Evolutionary conservation across 2,329 filamentous ascomycete species (phyloP), one percentile per base, ranked within the genome.

Genomic region (Penicillium thymicola): DNA sequence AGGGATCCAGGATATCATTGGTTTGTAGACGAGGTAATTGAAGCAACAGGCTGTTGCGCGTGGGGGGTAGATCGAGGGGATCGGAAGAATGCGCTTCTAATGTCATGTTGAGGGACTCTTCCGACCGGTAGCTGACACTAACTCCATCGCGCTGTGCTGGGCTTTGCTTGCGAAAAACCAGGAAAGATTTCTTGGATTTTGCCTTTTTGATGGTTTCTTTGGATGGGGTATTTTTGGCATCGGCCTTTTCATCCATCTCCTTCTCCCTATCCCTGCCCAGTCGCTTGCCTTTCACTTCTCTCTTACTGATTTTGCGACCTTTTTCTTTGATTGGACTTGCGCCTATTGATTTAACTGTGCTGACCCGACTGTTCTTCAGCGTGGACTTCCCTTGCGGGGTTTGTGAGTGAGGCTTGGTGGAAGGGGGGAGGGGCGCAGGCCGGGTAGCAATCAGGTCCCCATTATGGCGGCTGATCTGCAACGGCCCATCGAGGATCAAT

Each of bases 391-490:
- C 38, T 27, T 23, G 34, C 3, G 55, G 38, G 34, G 59, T 53
- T 40, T 51, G 30, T 16, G 55, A 62, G 34, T 65, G 58, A 34
- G 57, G 59, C 36, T 60, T 59, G 32, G 59, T 59, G 32, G 63
- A 57, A 10, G 69, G 70, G 18, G 70, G 71, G 14, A 54, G 57
- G 21, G 71, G 71, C 18, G 71, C 67, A 27, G 65, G 61, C n/a
- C 71, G 66, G 7, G 66, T 68, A 8, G 71, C 63, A 25, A 71
- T 64, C 62, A 72, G 64, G 42, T 72, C 68, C 49, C 70, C 71
- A 30, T 69, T 66, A 25, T 70, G 67, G 47, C 71, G 65, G 55
- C 70, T 72, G 41, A 72, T 70, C 42, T 73, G 71, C 30, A 72
- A 55, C 28, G 71, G 70, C 13, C 59, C 55, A 14, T 68, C 65